Evolutionary conservation across 2,329 filamentous ascomycete species (phyloP).

Genomic region (Colletotrichum incanum): DNA sequence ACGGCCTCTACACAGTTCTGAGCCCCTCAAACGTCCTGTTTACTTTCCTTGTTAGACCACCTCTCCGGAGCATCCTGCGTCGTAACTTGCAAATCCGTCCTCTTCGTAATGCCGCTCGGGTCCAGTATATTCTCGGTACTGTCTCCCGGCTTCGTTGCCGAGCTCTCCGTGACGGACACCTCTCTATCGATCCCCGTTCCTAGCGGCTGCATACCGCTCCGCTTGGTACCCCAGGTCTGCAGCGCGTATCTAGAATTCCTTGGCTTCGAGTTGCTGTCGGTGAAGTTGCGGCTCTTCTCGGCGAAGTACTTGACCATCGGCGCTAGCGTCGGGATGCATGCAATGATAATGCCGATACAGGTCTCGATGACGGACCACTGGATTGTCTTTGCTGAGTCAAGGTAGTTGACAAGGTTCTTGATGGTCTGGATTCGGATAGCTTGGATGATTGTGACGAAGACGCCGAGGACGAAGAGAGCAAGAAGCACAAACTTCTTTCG

Average conservation of each 20-base stretch:
- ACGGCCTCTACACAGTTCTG: too few relatives aligned
- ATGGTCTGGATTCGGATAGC: slow-evolving; percentile 67
- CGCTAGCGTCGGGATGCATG: slow-evolving; percentile 60
- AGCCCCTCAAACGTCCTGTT: background rate
- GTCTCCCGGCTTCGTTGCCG: slow-evolving; percentile 24
- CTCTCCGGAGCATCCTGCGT: background rate
- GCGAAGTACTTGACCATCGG: slow-evolving; percentile 57
- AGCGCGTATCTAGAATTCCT: slow-evolving; percentile 47
- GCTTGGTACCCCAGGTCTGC: slow-evolving; percentile 47
- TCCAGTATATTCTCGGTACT: slow-evolving; percentile 36
- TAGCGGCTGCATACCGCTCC: slow-evolving; percentile 44
- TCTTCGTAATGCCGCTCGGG: background rate
- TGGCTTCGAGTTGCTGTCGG: slow-evolving; percentile 1
- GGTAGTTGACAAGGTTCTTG: slow-evolving; percentile 58
- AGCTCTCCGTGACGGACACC: background rate
- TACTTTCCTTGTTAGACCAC: background rate
- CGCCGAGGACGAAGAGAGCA: slow-evolving; percentile 63
- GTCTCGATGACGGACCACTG: slow-evolving; percentile 64
- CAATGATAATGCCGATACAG: slow-evolving; percentile 60
- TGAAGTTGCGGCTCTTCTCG: slow-evolving; percentile 47
- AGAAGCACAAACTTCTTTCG: slow-evolving; percentile 60
- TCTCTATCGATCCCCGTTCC: slow-evolving; percentile 23
- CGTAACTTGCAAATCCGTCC: background rate
- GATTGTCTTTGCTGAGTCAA: slow-evolving; percentile 60
- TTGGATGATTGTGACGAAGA: slow-evolving; percentile 67